phyloP scores from a whole-genome alignment of 2,329 filamentous ascomycete genomes.

The Nemania sp. region DNA sequence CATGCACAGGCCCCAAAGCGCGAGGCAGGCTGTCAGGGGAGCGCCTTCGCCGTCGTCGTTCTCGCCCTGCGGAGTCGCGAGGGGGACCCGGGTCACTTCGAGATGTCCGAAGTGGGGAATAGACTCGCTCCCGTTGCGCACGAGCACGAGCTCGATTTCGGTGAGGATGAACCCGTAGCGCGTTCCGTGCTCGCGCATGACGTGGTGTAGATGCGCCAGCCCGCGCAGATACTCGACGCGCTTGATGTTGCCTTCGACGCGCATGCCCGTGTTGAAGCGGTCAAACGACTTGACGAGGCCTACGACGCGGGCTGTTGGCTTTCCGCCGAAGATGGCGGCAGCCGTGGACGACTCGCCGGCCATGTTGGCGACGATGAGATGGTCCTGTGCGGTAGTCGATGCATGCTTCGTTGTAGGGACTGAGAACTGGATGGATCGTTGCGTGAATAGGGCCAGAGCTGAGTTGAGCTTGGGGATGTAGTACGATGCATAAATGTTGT shows the following conservation, averaged over 20 bases:
- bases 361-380: constrained; percentile 68
- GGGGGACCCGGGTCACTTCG: constrained; percentile 68
- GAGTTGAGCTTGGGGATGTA: constrained; percentile 88
- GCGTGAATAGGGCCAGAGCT: constrained; percentile 75
- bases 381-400: constrained; percentile 47
- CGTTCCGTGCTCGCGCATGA: constrained; percentile 91
- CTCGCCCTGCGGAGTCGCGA: constrained; percentile 47
- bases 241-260: constrained; percentile 79
- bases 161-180: constrained; percentile 96
- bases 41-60: constrained; percentile 39
- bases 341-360: constrained; percentile 60
- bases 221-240: constrained; percentile 88
- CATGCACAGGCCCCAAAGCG: constrained; percentile 78
- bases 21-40: constrained; percentile 70
- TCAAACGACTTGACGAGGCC: constrained; percentile 89
- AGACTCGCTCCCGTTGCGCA: constrained; percentile 73
- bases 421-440: constrained; percentile 60
- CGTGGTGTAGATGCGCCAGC: constrained; percentile 81
- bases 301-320: constrained; percentile 51
- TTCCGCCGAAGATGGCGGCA: constrained; percentile 53
- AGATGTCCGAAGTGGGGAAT: constrained; percentile 87
- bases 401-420: constrained; percentile 43
- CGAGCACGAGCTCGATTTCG: constrained; percentile 90
- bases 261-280: constrained; percentile 94
- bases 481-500: constrained; percentile 73